Conservation (phyloP, 306 rosid species). For the Rosa lucieae region DNA sequence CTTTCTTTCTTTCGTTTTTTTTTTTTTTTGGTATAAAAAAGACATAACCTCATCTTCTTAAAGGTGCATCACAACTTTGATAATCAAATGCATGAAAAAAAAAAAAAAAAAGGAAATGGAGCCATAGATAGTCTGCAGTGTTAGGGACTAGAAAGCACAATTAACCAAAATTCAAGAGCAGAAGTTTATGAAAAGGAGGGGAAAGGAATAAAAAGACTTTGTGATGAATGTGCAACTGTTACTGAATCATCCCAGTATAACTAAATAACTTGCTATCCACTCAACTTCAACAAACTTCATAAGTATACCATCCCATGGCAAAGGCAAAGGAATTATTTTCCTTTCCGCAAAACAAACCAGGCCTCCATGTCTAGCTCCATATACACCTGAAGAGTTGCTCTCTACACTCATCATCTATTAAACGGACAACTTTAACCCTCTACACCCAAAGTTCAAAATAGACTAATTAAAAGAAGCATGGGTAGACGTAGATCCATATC, state of each 20-base stretch:
- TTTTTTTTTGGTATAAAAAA: background rate
- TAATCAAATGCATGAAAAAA: background rate
- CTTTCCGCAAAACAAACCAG: background rate
- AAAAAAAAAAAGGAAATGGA: background rate
- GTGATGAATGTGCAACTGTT: background rate
- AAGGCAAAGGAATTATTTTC: background rate
- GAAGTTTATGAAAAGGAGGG: too few species aligned
- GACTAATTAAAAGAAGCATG: background rate
- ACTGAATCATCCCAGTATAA: background rate
- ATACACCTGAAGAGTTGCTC: background rate
- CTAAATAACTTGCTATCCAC: background rate
- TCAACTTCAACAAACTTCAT: background rate
- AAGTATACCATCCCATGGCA: background rate
- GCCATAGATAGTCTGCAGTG: background rate
- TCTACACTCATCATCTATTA: background rate
- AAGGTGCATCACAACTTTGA: background rate
- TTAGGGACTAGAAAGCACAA: background rate
- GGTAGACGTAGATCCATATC: background rate
- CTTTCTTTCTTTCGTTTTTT: background rate
- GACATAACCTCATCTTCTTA: slow-evolving; percentile 1
- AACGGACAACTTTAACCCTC: background rate
- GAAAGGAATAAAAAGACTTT: background rate
- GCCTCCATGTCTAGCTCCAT: background rate
- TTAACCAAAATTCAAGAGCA: background rate
- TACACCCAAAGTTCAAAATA: background rate